These are phyloP conservation scores for Ophiocordyceps polyrhachis-furcata DNA, from an alignment of 2,329 filamentous ascomycete genomes.

Conservation along the genomic window DNA sequence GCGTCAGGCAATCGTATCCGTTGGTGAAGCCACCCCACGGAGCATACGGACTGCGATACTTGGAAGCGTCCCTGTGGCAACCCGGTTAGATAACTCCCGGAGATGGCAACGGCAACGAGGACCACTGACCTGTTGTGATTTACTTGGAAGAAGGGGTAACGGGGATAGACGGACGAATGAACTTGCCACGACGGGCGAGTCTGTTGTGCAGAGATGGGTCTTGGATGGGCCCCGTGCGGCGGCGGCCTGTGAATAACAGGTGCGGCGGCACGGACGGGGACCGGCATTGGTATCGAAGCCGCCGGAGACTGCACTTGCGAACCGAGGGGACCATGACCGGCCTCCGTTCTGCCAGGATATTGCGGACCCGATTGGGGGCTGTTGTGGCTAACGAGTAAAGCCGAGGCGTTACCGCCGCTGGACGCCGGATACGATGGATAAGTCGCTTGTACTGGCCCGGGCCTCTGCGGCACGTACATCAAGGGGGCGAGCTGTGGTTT, in stretches of 20 bases:
- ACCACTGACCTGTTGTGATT: slow-evolving; percentile 35
- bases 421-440: slow-evolving; percentile 3
- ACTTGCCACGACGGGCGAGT: slow-evolving; percentile 15
- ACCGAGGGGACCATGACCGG: not conserved
- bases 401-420: slow-evolving; percentile 4
- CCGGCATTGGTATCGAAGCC: not conserved
- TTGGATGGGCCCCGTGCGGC: not conserved
- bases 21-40: slow-evolving; percentile 40
- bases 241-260: slow-evolving; percentile 1
- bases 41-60: slow-evolving; percentile 42
- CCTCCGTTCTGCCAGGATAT: not conserved
- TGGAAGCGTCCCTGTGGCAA: slow-evolving; percentile 26
- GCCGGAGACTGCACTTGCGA: not conserved
- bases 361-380: not conserved
- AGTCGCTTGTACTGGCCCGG: slow-evolving; percentile 3
- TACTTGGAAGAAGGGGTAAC: slow-evolving; percentile 39
- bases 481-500: slow-evolving; percentile 8
- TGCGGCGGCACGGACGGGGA: not conserved
- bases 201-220: slow-evolving; percentile 5
- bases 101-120: not conserved
- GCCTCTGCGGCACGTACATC: slow-evolving; percentile 10
- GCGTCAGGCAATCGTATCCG: slow-evolving; percentile 32
- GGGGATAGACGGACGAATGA: slow-evolving; percentile 26
- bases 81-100: slow-evolving; percentile 4
- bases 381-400: slow-evolving; percentile 6